Conservation (phyloP, 768 basidiomycete genomes). For the Tulasnella sp. region DNA sequence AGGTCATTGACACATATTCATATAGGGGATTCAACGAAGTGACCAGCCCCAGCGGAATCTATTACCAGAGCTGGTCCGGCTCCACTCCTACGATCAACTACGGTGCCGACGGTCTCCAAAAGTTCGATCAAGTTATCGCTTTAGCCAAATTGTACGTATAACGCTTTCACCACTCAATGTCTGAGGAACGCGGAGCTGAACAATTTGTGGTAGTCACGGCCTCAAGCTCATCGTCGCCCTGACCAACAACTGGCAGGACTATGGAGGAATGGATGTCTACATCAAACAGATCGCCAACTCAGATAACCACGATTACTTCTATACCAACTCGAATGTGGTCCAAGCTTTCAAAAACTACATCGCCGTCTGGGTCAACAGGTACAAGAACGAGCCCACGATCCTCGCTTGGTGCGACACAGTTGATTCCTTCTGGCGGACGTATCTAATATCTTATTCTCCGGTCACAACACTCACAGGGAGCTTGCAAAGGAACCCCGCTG, state of each 20-base stretch:
- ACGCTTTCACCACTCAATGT: neutral
- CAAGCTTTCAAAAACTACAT: conserved; percentile 54
- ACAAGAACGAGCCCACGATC: conserved; percentile 50
- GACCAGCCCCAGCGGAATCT: conserved; percentile 47
- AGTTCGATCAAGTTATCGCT: conserved; percentile 50
- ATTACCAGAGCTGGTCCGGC: conserved; percentile 56
- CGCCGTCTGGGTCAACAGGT: conserved; percentile 49
- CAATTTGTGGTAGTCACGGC: conserved; percentile 40
- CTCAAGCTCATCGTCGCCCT: conserved; percentile 58
- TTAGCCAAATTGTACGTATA: conserved; percentile 49
- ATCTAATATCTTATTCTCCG: conserved; percentile 39
- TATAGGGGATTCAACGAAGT: conserved; percentile 57
- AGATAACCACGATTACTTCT: conserved; percentile 53
- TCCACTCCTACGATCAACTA: conserved; percentile 53
- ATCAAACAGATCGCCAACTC: conserved; percentile 43
- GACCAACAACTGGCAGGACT: conserved; percentile 39
- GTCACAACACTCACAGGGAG: conserved; percentile 60
- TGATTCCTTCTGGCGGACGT: no score
- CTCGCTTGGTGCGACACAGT: conserved; percentile 22
- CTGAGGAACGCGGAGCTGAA: neutral
- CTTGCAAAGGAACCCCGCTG: conserved; percentile 43
- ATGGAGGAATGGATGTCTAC: conserved; percentile 66
- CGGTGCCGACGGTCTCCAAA: conserved; percentile 50
- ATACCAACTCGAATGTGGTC: conserved; percentile 52
- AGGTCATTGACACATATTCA: neutral